These are phyloP conservation scores for Straminergon stramineum DNA, from an alignment of 225 moss, liverwort and hornwort genomes.

Conservation along the genomic window DNA sequence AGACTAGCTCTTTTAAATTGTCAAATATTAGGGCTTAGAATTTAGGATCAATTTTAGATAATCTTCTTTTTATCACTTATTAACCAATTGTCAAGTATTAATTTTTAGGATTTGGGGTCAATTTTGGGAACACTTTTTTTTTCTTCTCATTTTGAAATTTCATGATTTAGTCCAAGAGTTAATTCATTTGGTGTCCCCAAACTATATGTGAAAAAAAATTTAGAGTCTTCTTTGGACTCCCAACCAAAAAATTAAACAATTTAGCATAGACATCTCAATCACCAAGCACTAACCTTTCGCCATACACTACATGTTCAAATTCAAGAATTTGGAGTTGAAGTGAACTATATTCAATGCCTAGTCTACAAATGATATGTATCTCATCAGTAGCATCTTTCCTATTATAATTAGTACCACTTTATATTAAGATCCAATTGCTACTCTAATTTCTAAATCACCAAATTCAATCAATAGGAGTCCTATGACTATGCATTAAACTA, in stretches of 20 bases:
- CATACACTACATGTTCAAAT: not conserved
- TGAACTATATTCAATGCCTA: fast-evolving
- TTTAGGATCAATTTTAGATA: not conserved
- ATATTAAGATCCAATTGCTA: not conserved
- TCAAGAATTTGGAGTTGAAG: not conserved
- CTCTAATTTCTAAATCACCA: not conserved
- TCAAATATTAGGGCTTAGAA: not conserved
- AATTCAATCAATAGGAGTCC: not conserved
- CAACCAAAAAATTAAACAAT: not conserved
- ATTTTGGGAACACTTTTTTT: not conserved
- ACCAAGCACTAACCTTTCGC: not conserved
- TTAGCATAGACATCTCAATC: not conserved
- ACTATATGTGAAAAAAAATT: not conserved
- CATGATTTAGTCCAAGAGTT: not conserved
- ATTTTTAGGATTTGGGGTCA: not conserved
- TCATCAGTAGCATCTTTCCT: not conserved
- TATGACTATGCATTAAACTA: not conserved
- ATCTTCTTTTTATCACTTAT: not conserved
- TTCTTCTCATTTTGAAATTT: not conserved
- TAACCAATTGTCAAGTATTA: not conserved
- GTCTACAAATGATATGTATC: not conserved
- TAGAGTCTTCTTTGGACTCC: not conserved
- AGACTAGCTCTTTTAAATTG: not conserved
- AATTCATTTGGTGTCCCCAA: not conserved
- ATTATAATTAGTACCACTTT: not conserved